These are phyloP conservation scores for Colletotrichum trifolii DNA, from an alignment of 2,329 filamentous ascomycete genomes.

Conservation along the genomic window DNA sequence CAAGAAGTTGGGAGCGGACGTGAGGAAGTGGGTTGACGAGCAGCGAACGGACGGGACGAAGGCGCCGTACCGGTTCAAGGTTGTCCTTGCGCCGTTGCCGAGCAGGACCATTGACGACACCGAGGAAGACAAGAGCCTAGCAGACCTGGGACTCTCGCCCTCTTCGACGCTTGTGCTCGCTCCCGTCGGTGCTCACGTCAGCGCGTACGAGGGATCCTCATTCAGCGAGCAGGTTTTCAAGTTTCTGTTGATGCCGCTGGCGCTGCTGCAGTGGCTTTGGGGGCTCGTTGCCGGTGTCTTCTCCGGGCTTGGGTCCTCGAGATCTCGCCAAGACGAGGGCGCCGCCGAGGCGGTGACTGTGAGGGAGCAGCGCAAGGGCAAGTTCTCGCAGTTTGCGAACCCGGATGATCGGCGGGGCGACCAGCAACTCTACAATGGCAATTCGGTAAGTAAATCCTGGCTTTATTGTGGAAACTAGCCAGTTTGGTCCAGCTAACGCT, in stretches of 20 bases:
- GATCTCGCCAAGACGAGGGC: slow-evolving; percentile 17
- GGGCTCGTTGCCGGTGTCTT: slow-evolving; percentile 44
- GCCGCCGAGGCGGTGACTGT: slow-evolving; percentile 42
- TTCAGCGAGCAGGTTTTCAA: slow-evolving; percentile 33
- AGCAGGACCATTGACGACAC: slow-evolving; percentile 78
- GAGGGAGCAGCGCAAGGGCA: slow-evolving; percentile 37
- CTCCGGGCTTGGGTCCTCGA: slow-evolving; percentile 39
- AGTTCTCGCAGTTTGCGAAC: slow-evolving; percentile 57
- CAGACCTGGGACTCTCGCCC: slow-evolving; percentile 78
- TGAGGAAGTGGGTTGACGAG: slow-evolving; percentile 82
- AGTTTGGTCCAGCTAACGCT: slow-evolving; percentile 41
- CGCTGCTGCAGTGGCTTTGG: slow-evolving; percentile 50
- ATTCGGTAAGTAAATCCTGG: slow-evolving; percentile 70
- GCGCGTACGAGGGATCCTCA: slow-evolving; percentile 52
- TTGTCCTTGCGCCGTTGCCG: slow-evolving; percentile 82
- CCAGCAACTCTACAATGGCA: slow-evolving; percentile 89
- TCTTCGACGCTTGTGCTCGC: slow-evolving; percentile 86
- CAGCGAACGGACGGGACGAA: slow-evolving; percentile 63
- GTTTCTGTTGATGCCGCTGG: slow-evolving; percentile 28
- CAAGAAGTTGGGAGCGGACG: slow-evolving; percentile 69
- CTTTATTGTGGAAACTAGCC: not conserved
- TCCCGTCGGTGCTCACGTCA: slow-evolving; percentile 66
- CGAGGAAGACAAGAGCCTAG: slow-evolving; percentile 77
- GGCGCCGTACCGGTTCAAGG: slow-evolving; percentile 83
- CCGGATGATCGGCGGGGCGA: slow-evolving; percentile 65